Conservation (phyloP, 371 early-diverging fungal species). For the Saksenaea oblongispora region DNA sequence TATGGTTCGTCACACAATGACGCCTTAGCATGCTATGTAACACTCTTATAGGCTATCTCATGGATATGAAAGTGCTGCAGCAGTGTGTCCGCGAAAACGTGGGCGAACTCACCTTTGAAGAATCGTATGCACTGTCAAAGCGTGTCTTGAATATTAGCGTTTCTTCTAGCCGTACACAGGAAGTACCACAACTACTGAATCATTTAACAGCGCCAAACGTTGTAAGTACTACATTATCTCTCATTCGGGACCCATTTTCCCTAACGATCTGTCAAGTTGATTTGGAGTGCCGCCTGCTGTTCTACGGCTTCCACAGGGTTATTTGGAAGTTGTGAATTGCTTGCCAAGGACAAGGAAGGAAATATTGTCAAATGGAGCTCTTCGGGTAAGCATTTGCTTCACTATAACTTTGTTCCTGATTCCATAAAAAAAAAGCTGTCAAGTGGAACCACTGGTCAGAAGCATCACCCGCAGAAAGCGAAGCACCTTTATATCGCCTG, state of each 20-base stretch:
- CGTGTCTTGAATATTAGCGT: constrained; percentile 75
- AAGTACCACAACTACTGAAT: constrained; percentile 73
- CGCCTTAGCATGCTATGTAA: background rate
- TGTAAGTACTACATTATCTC: constrained; percentile 34
- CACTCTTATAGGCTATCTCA: constrained; percentile 54
- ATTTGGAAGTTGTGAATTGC: constrained; percentile 59
- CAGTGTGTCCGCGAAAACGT: constrained; percentile 69
- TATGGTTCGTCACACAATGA: constrained; percentile 45
- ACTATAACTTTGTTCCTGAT: background rate
- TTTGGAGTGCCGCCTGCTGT: constrained; percentile 75
- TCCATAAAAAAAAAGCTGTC: constrained; percentile 19
- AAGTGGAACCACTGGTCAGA: constrained; percentile 60
- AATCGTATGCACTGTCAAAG: constrained; percentile 66
- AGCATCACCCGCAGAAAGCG: constrained; percentile 52
- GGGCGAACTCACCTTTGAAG: constrained; percentile 74
- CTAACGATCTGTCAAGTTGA: constrained; percentile 44
- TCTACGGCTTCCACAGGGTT: constrained; percentile 61
- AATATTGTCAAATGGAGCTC: constrained; percentile 66
- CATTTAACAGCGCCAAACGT: constrained; percentile 78
- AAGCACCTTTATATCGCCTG: constrained; percentile 62
- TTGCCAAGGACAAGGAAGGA: constrained; percentile 71
- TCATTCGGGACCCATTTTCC: background rate
- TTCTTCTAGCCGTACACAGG: constrained; percentile 64
- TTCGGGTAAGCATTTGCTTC: too few relatives aligned
- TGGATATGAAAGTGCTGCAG: constrained; percentile 72